Conservation (phyloP, 2,329 filamentous ascomycete species). For the Fusarium subglutinans region DNA sequence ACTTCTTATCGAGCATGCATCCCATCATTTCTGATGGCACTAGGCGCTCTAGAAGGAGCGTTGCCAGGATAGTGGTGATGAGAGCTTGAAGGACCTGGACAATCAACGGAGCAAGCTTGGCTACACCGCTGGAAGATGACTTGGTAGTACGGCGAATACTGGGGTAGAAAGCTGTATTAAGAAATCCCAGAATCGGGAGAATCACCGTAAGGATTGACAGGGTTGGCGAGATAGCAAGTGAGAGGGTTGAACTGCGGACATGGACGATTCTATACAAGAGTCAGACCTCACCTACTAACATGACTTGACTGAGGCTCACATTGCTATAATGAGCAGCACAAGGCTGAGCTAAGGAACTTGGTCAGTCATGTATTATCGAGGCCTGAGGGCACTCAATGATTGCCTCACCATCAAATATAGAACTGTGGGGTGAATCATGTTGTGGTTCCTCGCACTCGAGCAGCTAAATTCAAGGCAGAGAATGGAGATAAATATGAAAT, state of each 20-base stretch:
- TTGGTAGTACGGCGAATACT: conserved; percentile 42
- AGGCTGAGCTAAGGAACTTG: conserved; percentile 38
- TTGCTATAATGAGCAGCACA: conserved; percentile 45
- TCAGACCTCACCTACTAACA: neutral
- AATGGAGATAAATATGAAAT: neutral
- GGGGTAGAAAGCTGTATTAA: conserved; percentile 50
- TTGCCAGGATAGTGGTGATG: conserved; percentile 55
- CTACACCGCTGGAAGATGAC: conserved; percentile 30
- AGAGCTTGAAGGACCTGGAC: conserved; percentile 56
- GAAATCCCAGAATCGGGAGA: conserved; percentile 52
- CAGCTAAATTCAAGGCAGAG: too few relatives aligned
- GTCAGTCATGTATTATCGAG: neutral
- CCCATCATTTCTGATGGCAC: conserved; percentile 46
- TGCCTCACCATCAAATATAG: conserved; percentile 45
- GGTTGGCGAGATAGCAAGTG: conserved; percentile 51
- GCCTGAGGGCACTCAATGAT: neutral
- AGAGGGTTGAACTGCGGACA: conserved; percentile 50
- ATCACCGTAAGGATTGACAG: conserved; percentile 51
- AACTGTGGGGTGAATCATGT: conserved; percentile 43
- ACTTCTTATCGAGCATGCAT: conserved; percentile 67
- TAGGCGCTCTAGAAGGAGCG: conserved; percentile 51
- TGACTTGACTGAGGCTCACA: conserved; percentile 33
- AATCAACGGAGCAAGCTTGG: conserved; percentile 44
- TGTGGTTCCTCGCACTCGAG: neutral
- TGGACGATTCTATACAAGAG: conserved; percentile 49